Conservation (phyloP, 192 early-diverging fungal genomes). For the Rhizophagus clarus region DNA sequence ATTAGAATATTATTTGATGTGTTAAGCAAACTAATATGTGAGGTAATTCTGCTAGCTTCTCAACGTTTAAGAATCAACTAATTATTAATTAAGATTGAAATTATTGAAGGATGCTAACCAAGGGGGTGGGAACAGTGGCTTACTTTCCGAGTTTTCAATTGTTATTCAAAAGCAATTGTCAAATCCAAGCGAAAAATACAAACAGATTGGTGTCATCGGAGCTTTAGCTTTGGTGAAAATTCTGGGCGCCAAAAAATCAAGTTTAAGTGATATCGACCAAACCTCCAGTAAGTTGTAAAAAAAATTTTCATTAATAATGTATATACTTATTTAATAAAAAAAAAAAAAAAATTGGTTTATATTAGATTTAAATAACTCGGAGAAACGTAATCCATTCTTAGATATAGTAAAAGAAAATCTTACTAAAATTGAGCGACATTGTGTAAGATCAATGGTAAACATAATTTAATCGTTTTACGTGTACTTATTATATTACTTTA, state of each 20-base stretch:
- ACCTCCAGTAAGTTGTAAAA: constrained; percentile 8
- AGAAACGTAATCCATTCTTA: constrained; percentile 41
- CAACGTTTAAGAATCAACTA: neutral
- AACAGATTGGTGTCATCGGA: constrained; percentile 74
- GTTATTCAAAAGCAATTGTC: constrained; percentile 79
- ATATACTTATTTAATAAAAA: neutral
- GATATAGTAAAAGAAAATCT: constrained; percentile 59
- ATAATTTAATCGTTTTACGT: neutral
- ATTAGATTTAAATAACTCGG: neutral
- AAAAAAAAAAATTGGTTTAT: neutral
- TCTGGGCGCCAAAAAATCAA: constrained; percentile 49
- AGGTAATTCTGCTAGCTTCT: constrained; percentile 36
- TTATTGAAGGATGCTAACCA: neutral
- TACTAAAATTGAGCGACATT: constrained; percentile 53
- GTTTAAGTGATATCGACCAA: constrained; percentile 7
- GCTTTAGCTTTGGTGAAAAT: constrained; percentile 64
- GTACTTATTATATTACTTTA: neutral
- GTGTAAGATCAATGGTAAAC: constrained; percentile 47
- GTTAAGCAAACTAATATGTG: constrained; percentile 62
- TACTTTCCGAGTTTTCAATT: constrained; percentile 74
- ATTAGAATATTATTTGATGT: constrained; percentile 68
- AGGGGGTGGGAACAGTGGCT: constrained; percentile 37
- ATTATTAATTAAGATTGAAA: neutral
- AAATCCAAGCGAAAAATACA: constrained; percentile 62
- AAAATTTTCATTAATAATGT: neutral